phyloP scores from a whole-genome alignment of 2,329 filamentous ascomycete species.

The Camillea tinctor region DNA sequence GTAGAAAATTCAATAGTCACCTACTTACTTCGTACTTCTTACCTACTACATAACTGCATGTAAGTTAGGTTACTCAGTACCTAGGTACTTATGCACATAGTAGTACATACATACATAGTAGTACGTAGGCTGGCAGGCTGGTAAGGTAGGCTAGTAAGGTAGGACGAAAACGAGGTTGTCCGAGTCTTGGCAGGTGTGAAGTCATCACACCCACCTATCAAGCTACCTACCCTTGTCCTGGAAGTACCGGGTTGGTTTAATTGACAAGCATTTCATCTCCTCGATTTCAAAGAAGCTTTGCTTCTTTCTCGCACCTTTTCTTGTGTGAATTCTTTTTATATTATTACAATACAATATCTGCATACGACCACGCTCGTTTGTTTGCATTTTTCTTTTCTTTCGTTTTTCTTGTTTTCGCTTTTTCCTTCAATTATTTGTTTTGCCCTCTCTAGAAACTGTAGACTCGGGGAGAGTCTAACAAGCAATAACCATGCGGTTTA shows the following conservation, averaged over 20 bases:
- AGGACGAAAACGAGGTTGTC: neutral
- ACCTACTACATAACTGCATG: too few species aligned
- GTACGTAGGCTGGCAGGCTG: too few species aligned
- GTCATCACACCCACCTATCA: constrained; percentile 2
- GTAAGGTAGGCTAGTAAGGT: too few species aligned
- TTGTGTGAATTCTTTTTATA: neutral
- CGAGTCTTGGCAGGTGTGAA: constrained; percentile 8
- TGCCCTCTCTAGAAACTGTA: constrained; percentile 1
- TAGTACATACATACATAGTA: too few species aligned
- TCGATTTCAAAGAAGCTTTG: neutral
- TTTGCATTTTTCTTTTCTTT: too few species aligned
- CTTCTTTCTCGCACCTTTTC: neutral
- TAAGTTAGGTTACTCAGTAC: too few species aligned
- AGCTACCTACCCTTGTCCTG: constrained; percentile 4
- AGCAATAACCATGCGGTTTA: constrained; percentile 22
- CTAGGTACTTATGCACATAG: too few species aligned
- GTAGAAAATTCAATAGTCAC: too few species aligned
- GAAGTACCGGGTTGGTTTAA: neutral
- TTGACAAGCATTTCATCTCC: constrained; percentile 6
- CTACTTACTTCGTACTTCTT: too few species aligned
- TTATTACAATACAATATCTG: neutral
- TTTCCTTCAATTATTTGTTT: neutral
- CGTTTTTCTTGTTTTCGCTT: neutral
- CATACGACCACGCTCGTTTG: neutral
- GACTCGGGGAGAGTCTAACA: neutral